Evolutionary conservation across 1,284 basidiomycete genomes (phyloP), one percentile per base, ranked within the genome.

Genomic region (Pterulicium gracile): DNA sequence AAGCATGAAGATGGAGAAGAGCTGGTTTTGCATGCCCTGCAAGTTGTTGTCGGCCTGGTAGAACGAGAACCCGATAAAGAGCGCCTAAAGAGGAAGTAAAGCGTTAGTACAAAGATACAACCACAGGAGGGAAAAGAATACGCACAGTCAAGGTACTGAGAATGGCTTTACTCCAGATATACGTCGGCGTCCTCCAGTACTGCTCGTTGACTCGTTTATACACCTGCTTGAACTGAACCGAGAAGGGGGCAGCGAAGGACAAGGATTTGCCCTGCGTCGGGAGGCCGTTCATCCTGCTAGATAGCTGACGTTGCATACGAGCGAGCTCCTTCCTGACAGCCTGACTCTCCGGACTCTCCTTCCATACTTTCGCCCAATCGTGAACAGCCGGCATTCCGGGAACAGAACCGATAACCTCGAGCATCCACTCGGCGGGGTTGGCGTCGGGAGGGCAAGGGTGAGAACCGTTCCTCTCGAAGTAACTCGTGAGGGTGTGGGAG

Each of bases 111-210:
- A 36, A 36, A 13, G n/a, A n/a, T n/a, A n/a, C n/a, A n/a, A n/a
- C n/a, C 10, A 32, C n/a, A 7, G n/a, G n/a, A 32, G 27, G 27
- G n/a, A 10, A 10, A 10, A 10, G 27, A 10, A 10, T 3, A 50
- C 54, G 39, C 19, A 55, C 69, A 65, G 3, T 61, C 1, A 63
- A 54, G 46, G 67, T 56, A 50, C 68, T 69, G 13, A 76, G 55
- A 43, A 58, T 66, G 24, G 81, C 54, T 62, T 88, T 86, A 39
- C 79, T 71, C 61, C 77, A 73, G 50, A 88, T 66, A 56, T 86
- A 88, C 1, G 72, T 70, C 7, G 84, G 77, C 36, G 73, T 76
- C n/a, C 67, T 54, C 62, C 65, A 67, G 34, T 62, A 60, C 23
- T 61, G 57, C 27, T 51, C 42, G 23, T 55, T 49, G 21, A 62